A percentile compares a stretch with the other conserved stretches of the same genome.
These are phyloP conservation scores for Mortierella sp. DNA, from an alignment of 371 early-diverging fungal species.

Conservation along the genomic window DNA sequence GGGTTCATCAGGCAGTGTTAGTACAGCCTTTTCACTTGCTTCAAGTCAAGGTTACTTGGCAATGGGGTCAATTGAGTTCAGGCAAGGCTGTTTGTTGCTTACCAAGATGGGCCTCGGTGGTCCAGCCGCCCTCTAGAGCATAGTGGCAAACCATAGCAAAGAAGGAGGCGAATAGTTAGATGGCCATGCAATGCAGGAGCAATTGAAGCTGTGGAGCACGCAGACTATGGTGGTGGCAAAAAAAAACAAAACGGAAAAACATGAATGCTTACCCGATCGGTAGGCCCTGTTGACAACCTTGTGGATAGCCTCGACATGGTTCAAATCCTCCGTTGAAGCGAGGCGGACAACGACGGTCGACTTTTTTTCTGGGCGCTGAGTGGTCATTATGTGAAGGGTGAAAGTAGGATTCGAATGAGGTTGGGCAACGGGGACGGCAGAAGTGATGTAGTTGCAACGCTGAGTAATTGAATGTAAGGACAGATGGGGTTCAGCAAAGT, in stretches of 20 bases:
- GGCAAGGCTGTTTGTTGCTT: neutral
- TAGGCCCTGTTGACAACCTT: conserved; percentile 51
- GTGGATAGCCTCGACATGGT: conserved; percentile 34
- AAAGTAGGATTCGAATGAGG: neutral
- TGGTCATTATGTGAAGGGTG: neutral
- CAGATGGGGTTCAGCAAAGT: conserved; percentile 1
- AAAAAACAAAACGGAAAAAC: neutral
- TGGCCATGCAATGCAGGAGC: neutral
- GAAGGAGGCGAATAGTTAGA: neutral
- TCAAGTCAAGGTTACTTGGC: neutral
- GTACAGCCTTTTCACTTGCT: neutral
- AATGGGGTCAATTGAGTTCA: neutral
- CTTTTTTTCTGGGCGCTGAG: conserved; percentile 41
- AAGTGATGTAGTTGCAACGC: neutral
- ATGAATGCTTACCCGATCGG: conserved; percentile 31
- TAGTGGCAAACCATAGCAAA: neutral
- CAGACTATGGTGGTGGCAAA: neutral
- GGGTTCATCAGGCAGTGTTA: neutral
- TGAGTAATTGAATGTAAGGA: neutral
- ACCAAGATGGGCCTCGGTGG: conserved; percentile 52
- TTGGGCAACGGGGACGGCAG: conserved; percentile 1
- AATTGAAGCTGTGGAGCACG: neutral
- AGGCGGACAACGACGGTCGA: conserved; percentile 44
- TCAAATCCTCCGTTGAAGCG: conserved; percentile 21
- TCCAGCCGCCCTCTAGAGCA: conserved; percentile 52